Evolutionary conservation across 2,329 filamentous ascomycete genomes (phyloP), one percentile per base, ranked within the genome.

Genomic region (Botrytis tulipae): DNA sequence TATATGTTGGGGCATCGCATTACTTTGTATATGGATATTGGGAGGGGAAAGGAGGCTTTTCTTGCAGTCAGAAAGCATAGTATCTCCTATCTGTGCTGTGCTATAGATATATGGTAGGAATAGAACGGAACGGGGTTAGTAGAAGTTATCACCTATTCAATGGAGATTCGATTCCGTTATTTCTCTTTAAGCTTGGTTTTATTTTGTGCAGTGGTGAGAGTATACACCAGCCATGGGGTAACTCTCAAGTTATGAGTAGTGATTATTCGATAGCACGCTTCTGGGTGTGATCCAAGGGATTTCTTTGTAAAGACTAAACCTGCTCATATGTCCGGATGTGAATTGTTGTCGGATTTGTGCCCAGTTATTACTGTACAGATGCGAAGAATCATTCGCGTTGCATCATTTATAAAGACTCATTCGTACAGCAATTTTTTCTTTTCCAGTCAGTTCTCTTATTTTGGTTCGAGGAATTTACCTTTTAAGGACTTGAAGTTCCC

Each of bases 321-420:
- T 54, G n/a, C 14, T 29, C 51, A 29, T 29, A 7, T 29, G 0
- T 12, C 6, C 25, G n/a, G 6, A 16, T 29, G 6, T 29, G n/a
- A 54, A 18, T 29, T 8, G 1, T 54, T 2, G 6, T 29, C n/a
- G 6, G 18, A 29, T 16, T 1, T 2, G 7, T 54, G 29, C 2
- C 3, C 9, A 8, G 0, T 4, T 29, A 4, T 18, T 29, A 29
- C n/a, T 29, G 6, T 54, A 0, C 6, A 16, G 6, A 18, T 9
- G 1, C 0, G 4, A 4, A 9, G n/a, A 54, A 54, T 8, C 51
- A 54, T 18, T 4, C 12, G 2, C 0, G 0, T 18, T 54, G 1
- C 14, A 54, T 29, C 1, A 14, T 54, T 29, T 29, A 7, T 1
- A 29, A 29, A n/a, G 2, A 54, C n/a, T 54, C 51, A 54, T 54